phyloP scores from a whole-genome alignment of 2,329 filamentous ascomycete genomes.

The Amauroascus niger region DNA sequence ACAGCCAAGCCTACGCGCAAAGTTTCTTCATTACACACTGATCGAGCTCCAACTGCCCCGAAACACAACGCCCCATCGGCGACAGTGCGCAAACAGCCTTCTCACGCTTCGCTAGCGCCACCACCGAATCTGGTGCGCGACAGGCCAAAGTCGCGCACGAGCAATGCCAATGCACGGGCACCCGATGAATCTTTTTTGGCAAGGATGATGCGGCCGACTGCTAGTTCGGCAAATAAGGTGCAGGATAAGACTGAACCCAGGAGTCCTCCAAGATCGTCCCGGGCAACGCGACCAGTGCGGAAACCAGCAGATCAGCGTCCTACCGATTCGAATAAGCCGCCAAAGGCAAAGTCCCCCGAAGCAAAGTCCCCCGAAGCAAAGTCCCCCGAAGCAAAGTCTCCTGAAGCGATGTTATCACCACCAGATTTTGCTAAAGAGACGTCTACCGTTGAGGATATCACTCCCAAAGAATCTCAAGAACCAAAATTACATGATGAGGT shows the following conservation, averaged over 20 bases:
- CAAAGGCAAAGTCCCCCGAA: conserved; percentile 10
- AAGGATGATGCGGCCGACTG: conserved; percentile 44
- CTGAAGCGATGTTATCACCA: neutral
- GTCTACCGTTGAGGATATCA: neutral
- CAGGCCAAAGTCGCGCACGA: conserved; percentile 34
- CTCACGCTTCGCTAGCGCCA: conserved; percentile 21
- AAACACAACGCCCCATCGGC: conserved; percentile 13
- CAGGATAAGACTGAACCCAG: conserved; percentile 39
- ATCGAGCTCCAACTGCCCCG: conserved; percentile 18
- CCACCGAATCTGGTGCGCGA: conserved; percentile 17
- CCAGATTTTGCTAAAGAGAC: neutral
- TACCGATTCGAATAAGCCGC: neutral
- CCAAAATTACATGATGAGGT: neutral
- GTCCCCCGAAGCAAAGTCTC: neutral
- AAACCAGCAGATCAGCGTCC: conserved; percentile 2
- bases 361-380: neutral
- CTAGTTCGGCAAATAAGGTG: conserved; percentile 41
- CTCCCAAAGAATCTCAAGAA: neutral
- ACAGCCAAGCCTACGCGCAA: conserved; percentile 26
- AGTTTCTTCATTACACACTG: conserved; percentile 17
- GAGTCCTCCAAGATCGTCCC: conserved; percentile 27
- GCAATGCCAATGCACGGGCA: conserved; percentile 29
- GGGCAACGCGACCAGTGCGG: neutral
- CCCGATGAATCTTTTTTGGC: conserved; percentile 41
- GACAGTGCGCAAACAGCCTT: conserved; percentile 23